These are phyloP conservation scores for Fusarium pseudonygamai DNA, from an alignment of 2,329 filamentous ascomycete genomes.

Conservation along the genomic window DNA sequence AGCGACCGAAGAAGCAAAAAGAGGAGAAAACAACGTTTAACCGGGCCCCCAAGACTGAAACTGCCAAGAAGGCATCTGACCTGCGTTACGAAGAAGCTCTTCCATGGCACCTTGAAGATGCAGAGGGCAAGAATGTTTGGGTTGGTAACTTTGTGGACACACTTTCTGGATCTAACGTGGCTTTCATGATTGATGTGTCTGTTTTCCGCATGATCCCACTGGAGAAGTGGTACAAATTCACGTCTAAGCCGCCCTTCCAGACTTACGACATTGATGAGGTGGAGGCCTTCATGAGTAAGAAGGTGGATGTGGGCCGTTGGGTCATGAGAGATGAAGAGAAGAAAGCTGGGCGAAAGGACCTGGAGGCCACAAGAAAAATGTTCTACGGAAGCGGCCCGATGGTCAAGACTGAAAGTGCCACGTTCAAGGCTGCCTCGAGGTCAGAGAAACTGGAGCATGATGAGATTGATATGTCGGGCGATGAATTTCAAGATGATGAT, in stretches of 20 bases:
- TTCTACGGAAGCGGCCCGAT: constrained; percentile 64
- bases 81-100: constrained; percentile 93
- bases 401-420: constrained; percentile 75
- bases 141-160: constrained; percentile 90
- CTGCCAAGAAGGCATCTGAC: constrained; percentile 77
- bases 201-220: constrained; percentile 88
- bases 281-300: constrained; percentile 83
- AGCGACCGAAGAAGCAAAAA: constrained; percentile 71
- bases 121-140: constrained; percentile 94
- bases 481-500: constrained; percentile 89
- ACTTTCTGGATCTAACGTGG: constrained; percentile 84
- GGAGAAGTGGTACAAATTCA: constrained; percentile 95
- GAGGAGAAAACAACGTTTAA: constrained; percentile 89
- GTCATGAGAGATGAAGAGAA: constrained; percentile 75
- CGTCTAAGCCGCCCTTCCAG: constrained; percentile 80
- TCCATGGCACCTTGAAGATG: constrained; percentile 97
- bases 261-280: constrained; percentile 84
- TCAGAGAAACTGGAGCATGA: constrained; percentile 75
- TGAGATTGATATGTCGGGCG: constrained; percentile 72
- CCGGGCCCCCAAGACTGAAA: constrained; percentile 80
- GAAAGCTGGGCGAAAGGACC: constrained; percentile 63
- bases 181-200: constrained; percentile 75
- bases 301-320: constrained; percentile 81
- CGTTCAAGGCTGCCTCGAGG: constrained; percentile 68
- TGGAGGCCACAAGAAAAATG: constrained; percentile 66